These are phyloP conservation scores for Microascus cirrosus DNA, from an alignment of 2,329 filamentous ascomycete species.

Conservation along the genomic window DNA sequence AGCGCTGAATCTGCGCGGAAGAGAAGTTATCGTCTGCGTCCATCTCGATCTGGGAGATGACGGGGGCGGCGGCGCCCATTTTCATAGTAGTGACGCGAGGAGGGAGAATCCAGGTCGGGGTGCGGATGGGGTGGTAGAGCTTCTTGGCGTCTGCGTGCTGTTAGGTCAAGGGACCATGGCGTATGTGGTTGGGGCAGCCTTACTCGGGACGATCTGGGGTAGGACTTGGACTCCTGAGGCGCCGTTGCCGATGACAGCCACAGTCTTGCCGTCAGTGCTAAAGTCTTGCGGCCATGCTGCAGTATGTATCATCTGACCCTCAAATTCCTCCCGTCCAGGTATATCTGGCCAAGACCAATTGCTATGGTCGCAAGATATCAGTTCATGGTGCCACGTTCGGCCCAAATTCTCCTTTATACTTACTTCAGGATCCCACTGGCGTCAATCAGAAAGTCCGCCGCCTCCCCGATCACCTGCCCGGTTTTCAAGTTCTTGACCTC, in stretches of 20 bases:
- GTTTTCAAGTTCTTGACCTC: slow-evolving; percentile 24
- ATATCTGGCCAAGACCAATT: slow-evolving; percentile 41
- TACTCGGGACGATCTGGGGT: slow-evolving; percentile 34
- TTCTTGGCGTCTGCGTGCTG: slow-evolving; percentile 21
- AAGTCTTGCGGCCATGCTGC: slow-evolving; percentile 40
- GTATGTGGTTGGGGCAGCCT: slow-evolving; percentile 3
- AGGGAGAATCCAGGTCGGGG: slow-evolving; percentile 29
- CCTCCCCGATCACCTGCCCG: slow-evolving; percentile 27
- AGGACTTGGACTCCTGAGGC: slow-evolving; percentile 43
- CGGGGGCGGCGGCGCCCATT: slow-evolving; percentile 19
- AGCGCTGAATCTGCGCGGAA: slow-evolving; percentile 28
- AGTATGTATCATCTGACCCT: slow-evolving; percentile 39
- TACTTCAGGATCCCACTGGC: slow-evolving; percentile 43
- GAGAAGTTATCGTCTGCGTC: slow-evolving; percentile 12
- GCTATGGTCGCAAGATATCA: background rate
- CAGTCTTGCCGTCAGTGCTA: slow-evolving; percentile 34
- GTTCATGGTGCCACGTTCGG: background rate
- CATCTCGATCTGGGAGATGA: slow-evolving; percentile 13
- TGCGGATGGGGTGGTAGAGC: slow-evolving; percentile 28
- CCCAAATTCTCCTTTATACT: slow-evolving; percentile 9
- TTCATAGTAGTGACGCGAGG: slow-evolving; percentile 20
- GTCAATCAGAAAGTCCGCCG: slow-evolving; percentile 36
- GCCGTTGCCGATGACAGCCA: slow-evolving; percentile 46
- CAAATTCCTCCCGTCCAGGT: slow-evolving; percentile 30
- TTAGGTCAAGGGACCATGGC: background rate